Base-by-base conservation (phyloP, 768 basidiomycete genomes). In the Exsudoporus frostii region DNA sequence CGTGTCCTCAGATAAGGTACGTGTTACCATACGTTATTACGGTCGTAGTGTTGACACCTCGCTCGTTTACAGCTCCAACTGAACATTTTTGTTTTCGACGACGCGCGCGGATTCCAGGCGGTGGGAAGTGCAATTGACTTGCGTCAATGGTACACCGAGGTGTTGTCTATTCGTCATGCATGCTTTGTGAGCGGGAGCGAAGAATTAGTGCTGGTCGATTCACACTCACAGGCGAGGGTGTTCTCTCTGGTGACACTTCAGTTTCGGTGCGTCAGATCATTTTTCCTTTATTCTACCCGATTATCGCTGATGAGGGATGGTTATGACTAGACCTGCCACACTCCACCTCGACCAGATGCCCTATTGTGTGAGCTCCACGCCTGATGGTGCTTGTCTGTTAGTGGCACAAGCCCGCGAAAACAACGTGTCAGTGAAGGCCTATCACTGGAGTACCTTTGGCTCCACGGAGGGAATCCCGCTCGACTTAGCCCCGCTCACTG, bases 391-490 rank as follows among this genome's bases (percentile, higher is more conserved):
- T 19, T 83, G 81, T 56, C 61, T 84, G 20, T 33, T 83, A 20
- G 63, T 72, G 2, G 56, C 71, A 7, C 69, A 73, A 38, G 45
- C 47, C 2, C 46, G 59, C 27, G 55, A 25, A 25, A 52, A 4
- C 36, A 45, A 41, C 43, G 20, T 65, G 46, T 22, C 39, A 1
- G 19, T 79, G 5, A 72, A 67, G 3, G 76, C 76, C 0, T 82
- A 78, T 56, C 84, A 85, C 57, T 82, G 78, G 79, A 69, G 67
- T 9, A 79, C 80, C 1, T 83, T 85, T 52, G 84, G 84, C 3
- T 76, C 79, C 0, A 68, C 73, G 0, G 60, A 69, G 14, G 83
- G 82, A 19, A 76, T 76, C n/a, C 15, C 29, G 0, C 59, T 82
- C 0, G 59, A 72, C 17, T 51, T 78, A 20, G 69, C 65, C 0